Percentiles rank a stretch among this genome's conserved stretches.
These are phyloP conservation scores for Hygrophila difformis DNA, from an alignment of 257 asterid species.

Conservation along the genomic window DNA sequence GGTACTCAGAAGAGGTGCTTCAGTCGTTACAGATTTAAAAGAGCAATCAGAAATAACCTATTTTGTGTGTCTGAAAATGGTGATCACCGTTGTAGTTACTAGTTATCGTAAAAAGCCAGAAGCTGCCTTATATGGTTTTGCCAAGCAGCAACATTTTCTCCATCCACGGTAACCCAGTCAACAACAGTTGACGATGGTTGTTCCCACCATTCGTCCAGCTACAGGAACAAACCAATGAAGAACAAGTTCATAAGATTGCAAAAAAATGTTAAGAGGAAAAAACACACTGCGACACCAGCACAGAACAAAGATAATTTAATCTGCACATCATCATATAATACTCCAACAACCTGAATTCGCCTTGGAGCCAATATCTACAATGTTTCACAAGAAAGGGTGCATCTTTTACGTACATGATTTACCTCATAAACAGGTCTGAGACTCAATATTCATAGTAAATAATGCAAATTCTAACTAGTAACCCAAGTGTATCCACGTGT, in stretches of 20 bases:
- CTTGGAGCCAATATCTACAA: neutral
- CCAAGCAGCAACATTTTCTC: conserved; percentile 93
- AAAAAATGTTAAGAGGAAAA: no score
- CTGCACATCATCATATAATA: no score
- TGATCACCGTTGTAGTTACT: conserved; percentile 20
- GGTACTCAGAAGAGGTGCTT: neutral
- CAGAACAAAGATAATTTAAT: no score
- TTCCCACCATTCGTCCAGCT: conserved; percentile 99
- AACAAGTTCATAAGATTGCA: conserved; percentile 3
- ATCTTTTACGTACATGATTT: no score
- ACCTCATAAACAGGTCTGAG: no score
- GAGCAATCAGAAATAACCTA: neutral
- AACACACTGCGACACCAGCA: no score
- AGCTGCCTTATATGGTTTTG: conserved; percentile 49
- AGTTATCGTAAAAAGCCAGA: conserved; percentile 47
- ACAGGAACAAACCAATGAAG: conserved; percentile 17
- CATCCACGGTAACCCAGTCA: conserved; percentile 94
- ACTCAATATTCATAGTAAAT: neutral
- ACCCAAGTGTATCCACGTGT: no score
- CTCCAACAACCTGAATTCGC: no score
- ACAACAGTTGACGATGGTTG: conserved; percentile 95
- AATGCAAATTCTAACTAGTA: no score
- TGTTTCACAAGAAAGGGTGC: neutral
- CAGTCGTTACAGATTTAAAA: neutral
- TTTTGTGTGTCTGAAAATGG: neutral